These are phyloP conservation scores for Selaginella moellendorffii DNA, from an alignment of 75 land plant species.

Conservation along the genomic window DNA sequence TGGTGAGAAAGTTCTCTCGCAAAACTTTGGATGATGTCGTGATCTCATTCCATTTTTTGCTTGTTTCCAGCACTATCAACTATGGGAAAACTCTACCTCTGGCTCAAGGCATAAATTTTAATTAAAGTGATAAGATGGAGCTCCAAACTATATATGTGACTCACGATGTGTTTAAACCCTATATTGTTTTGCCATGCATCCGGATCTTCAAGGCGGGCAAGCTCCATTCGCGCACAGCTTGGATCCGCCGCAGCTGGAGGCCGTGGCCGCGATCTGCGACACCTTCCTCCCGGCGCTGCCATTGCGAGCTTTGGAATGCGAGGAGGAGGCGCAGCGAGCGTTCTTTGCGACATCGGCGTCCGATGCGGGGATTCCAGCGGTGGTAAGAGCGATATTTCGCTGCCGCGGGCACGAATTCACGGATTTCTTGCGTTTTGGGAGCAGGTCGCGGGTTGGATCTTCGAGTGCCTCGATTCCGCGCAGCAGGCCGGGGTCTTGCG, in stretches of 20 bases:
- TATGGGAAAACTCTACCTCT: slow-evolving; percentile 57
- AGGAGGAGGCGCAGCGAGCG: slow-evolving; percentile 2
- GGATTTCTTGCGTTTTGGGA: background rate
- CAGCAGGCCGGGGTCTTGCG: background rate
- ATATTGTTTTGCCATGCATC: background rate
- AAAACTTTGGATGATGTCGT: background rate
- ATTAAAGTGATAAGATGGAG: background rate
- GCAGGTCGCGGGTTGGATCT: background rate
- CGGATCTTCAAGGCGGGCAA: slow-evolving; percentile 14
- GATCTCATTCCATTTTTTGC: background rate
- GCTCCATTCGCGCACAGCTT: slow-evolving; percentile 37
- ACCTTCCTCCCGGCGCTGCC: slow-evolving; percentile 44
- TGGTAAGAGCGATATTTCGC: slow-evolving; percentile 13
- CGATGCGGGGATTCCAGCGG: slow-evolving; percentile 32
- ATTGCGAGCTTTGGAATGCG: background rate
- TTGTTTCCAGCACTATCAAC: slow-evolving; percentile 49
- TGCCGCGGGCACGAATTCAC: background rate
- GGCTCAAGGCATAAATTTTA: slow-evolving; percentile 77
- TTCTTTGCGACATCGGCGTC: slow-evolving; percentile 44
- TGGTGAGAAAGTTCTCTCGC: slow-evolving; percentile 33
- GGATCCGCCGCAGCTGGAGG: slow-evolving; percentile 29
- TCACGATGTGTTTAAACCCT: background rate
- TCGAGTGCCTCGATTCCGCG: background rate
- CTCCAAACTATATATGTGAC: background rate
- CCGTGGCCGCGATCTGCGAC: slow-evolving; percentile 45